Percentiles rank a stretch among this genome's conserved stretches.
phyloP scores from a whole-genome alignment of 2,329 filamentous ascomycete genomes.

The Hypomyces perniciosus region DNA sequence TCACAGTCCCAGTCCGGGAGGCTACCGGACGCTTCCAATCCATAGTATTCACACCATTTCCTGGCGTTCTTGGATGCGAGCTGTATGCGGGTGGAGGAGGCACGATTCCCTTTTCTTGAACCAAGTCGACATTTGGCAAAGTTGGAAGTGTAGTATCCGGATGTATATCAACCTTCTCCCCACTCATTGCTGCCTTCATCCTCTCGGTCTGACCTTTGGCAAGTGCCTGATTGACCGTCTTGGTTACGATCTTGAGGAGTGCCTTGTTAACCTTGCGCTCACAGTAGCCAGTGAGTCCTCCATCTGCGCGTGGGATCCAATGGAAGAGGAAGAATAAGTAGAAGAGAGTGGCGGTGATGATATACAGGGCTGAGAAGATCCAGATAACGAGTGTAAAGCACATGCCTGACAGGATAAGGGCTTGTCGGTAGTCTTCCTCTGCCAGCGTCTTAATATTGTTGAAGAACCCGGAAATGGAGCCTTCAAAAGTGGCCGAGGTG shows the following conservation, averaged over 20 bases:
- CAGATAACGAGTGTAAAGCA: constrained; percentile 85
- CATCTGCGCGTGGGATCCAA: constrained; percentile 78
- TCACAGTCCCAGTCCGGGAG: constrained; percentile 46
- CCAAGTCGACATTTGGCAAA: constrained; percentile 35
- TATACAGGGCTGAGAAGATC: constrained; percentile 70
- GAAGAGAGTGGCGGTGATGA: constrained; percentile 69
- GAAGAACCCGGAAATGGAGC: constrained; percentile 70
- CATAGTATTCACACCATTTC: constrained; percentile 44
- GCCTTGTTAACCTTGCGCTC: constrained; percentile 85
- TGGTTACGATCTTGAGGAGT: constrained; percentile 75
- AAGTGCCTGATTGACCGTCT: constrained; percentile 83
- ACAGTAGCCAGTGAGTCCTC: constrained; percentile 78
- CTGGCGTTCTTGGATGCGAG: constrained; percentile 52
- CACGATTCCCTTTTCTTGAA: constrained; percentile 36
- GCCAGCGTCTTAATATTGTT: constrained; percentile 71
- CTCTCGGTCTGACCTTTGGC: constrained; percentile 66
- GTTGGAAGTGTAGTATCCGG: constrained; percentile 64
- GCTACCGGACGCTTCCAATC: constrained; percentile 46
- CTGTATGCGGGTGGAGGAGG: constrained; percentile 53
- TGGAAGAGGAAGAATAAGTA: constrained; percentile 90
- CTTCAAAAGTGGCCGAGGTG: constrained; percentile 47
- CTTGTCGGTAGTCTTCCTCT: constrained; percentile 68
- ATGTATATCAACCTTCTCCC: constrained; percentile 44
- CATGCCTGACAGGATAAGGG: constrained; percentile 83
- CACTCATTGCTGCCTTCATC: constrained; percentile 47